Conservation (phyloP, 2,329 filamentous ascomycete genomes). For the Fusarium paranaense region DNA sequence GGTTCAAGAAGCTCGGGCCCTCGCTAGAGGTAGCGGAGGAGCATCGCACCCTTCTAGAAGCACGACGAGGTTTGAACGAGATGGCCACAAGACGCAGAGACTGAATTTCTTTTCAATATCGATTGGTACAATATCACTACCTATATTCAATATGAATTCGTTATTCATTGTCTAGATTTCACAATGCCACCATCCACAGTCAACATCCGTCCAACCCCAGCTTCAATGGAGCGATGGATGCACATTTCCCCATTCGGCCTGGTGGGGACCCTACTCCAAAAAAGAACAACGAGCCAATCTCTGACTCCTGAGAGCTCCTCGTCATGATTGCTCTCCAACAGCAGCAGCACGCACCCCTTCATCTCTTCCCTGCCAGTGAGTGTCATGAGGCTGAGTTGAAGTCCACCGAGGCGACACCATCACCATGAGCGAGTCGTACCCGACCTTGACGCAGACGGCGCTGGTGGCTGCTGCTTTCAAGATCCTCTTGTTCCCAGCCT, state of each 20-base stretch:
- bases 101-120: not conserved
- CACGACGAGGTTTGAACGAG: conserved; percentile 5
- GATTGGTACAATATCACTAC: not conserved
- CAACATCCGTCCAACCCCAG: not conserved
- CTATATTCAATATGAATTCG: not conserved
- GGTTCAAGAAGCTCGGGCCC: conserved; percentile 30
- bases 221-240: not conserved
- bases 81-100: not conserved
- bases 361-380: conserved; percentile 27
- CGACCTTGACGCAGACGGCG: conserved; percentile 89
- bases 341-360: not conserved
- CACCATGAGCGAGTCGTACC: conserved; percentile 83
- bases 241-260: conserved; percentile 16
- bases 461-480: conserved; percentile 90
- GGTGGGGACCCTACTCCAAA: conserved; percentile 10
- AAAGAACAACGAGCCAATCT: conserved; percentile 38
- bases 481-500: conserved; percentile 91
- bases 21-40: conserved; percentile 21
- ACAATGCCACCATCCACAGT: not conserved
- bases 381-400: conserved; percentile 39
- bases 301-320: conserved; percentile 15
- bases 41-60: not conserved
- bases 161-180: not conserved
- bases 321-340: conserved; percentile 29
- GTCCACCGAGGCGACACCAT: conserved; percentile 24